phyloP scores from a whole-genome alignment of 2,329 filamentous ascomycete species.

The Aspergillus puulaauensis region DNA sequence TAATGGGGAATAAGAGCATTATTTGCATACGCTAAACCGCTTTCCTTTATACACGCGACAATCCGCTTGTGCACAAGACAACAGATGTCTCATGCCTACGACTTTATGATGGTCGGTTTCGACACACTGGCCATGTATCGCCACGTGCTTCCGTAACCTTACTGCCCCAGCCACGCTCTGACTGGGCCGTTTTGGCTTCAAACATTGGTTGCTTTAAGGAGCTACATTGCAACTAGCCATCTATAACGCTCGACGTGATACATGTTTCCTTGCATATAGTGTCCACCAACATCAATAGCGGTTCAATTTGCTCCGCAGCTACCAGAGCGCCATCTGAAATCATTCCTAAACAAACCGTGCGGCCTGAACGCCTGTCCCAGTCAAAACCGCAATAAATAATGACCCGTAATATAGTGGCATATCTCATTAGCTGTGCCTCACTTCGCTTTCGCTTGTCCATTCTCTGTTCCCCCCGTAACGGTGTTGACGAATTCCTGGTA shows the following conservation, averaged over 20 bases:
- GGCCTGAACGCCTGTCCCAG: background rate
- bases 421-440: background rate
- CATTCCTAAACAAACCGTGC: constrained; percentile 1
- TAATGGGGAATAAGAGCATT: constrained; percentile 3
- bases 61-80: background rate
- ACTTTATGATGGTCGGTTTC: no score
- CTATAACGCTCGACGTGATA: background rate
- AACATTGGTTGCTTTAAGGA: background rate
- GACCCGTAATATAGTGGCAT: background rate
- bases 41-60: background rate
- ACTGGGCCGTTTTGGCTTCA: background rate
- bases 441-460: constrained; percentile 26
- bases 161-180: no score
- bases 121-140: no score
- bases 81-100: background rate
- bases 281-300: background rate
- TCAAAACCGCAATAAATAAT: background rate
- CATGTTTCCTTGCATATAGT: background rate
- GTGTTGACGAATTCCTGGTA: constrained; percentile 89
- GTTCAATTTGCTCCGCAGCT: background rate
- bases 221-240: background rate
- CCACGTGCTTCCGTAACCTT: no score
- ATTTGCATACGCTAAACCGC: background rate
- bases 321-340: constrained; percentile 9
- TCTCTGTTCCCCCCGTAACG: constrained; percentile 55